These are phyloP conservation scores for Xylaria cubensis DNA, from an alignment of 495 filamentous ascomycete genomes.

Conservation along the genomic window DNA sequence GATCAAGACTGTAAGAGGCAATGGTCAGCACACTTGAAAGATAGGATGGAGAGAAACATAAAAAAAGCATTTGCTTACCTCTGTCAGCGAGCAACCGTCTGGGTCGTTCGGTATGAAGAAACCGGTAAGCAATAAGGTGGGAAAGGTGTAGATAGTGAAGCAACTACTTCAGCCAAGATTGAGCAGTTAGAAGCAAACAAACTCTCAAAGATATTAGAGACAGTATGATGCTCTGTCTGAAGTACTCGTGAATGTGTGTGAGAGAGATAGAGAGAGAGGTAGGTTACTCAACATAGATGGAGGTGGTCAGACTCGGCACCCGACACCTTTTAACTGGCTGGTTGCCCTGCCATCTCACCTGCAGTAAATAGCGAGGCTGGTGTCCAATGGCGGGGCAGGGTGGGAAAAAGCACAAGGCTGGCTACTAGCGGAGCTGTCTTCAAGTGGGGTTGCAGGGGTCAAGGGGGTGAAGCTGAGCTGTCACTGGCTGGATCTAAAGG, in stretches of 20 bases:
- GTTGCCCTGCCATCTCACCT: constrained; percentile 53
- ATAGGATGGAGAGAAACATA: not conserved
- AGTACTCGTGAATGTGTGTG: not conserved
- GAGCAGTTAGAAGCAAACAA: not conserved
- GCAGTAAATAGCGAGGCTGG: constrained; percentile 55
- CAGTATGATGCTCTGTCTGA: not conserved
- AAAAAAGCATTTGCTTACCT: not conserved
- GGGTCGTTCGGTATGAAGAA: not conserved
- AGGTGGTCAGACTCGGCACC: constrained; percentile 31
- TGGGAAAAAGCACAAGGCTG: constrained; percentile 39
- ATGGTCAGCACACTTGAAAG: not conserved
- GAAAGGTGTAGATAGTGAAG: not conserved
- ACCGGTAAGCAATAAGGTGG: not conserved
- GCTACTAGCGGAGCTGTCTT: not conserved
- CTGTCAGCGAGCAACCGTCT: not conserved
- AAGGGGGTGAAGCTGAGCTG: not conserved
- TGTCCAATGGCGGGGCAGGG: constrained; percentile 29
- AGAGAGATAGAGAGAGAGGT: not conserved
- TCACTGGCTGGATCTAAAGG: not conserved
- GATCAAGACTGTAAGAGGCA: not conserved
- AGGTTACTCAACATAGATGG: constrained; percentile 12
- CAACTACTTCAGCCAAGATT: not conserved
- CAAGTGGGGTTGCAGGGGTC: constrained; percentile 3
- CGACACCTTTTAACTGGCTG: constrained; percentile 35
- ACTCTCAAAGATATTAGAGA: not conserved